Conservation (phyloP, 441 rosid species). For the Eruca vesicaria region DNA sequence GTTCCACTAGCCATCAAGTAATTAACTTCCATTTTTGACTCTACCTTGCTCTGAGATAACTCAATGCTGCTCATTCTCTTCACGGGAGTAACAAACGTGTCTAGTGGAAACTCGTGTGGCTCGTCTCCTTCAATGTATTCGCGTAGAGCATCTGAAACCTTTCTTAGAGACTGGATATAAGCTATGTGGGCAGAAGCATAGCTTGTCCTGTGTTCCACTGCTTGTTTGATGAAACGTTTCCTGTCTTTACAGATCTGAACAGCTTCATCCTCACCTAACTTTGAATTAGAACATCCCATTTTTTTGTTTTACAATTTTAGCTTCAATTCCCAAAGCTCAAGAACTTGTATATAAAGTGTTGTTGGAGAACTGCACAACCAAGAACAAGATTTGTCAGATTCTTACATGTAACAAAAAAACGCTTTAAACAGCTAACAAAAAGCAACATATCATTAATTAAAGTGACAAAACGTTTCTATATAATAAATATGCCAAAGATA, state of each 20-base stretch:
- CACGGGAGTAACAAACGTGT: slow-evolving; percentile 50
- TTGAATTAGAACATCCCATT: slow-evolving; percentile 92
- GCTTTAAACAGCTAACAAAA: slow-evolving; percentile 4
- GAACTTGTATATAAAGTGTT: neutral
- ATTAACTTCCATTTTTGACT: slow-evolving; percentile 49
- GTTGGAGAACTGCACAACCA: slow-evolving; percentile 6
- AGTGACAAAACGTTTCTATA: slow-evolving; percentile 2
- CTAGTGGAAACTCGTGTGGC: slow-evolving; percentile 41
- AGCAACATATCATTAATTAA: slow-evolving; percentile 17
- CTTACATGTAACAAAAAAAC: neutral
- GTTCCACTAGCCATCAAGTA: slow-evolving; percentile 64
- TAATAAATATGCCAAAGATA: slow-evolving; percentile 12
- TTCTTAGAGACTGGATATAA: slow-evolving; percentile 69
- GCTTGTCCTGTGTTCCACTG: slow-evolving; percentile 64
- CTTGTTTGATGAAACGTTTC: too few species aligned
- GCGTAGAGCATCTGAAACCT: slow-evolving; percentile 74
- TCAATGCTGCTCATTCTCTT: slow-evolving; percentile 62
- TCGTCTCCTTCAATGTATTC: slow-evolving; percentile 41
- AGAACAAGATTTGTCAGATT: slow-evolving; percentile 11
- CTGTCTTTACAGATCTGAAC: slow-evolving; percentile 83
- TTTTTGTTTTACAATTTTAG: neutral
- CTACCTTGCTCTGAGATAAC: slow-evolving; percentile 37
- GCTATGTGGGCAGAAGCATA: slow-evolving; percentile 70
- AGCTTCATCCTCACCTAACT: slow-evolving; percentile 77
- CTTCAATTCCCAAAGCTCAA: slow-evolving; percentile 5